These are phyloP conservation scores for Rhizoclosmatium sp. DNA, from an alignment of 192 early-diverging fungal genomes.

Conservation along the genomic window DNA sequence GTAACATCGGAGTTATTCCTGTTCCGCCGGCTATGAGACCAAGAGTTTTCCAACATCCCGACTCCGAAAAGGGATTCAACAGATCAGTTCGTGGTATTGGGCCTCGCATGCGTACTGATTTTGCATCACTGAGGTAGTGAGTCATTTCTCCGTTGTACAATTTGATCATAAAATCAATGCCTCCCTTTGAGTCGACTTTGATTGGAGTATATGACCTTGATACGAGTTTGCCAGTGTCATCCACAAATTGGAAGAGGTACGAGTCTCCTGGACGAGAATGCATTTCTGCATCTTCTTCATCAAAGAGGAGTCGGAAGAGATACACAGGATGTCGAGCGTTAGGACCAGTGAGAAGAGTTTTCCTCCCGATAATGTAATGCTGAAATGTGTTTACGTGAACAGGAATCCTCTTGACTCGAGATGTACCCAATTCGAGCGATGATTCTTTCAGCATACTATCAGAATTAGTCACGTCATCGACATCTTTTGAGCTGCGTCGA, in stretches of 20 bases:
- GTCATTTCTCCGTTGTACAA: constrained; percentile 49
- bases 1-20: constrained; percentile 46
- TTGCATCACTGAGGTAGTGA: constrained; percentile 29
- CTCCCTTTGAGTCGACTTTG: not conserved
- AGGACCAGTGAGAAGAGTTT: not conserved
- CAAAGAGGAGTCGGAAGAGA: constrained; percentile 22
- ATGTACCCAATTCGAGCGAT: not conserved
- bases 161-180: constrained; percentile 37
- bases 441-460: not conserved
- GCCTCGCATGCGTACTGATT: constrained; percentile 43
- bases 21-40: constrained; percentile 50
- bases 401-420: not conserved
- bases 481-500: not conserved
- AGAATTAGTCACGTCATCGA: not conserved
- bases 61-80: constrained; percentile 31
- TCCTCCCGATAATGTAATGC: constrained; percentile 14
- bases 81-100: constrained; percentile 29
- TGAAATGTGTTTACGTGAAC: constrained; percentile 15
- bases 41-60: constrained; percentile 45
- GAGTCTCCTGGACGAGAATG: constrained; percentile 38
- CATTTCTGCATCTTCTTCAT: constrained; percentile 26
- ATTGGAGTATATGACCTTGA: constrained; percentile 26
- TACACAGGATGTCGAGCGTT: constrained; percentile 30
- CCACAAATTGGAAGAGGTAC: constrained; percentile 40
- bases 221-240: constrained; percentile 5